Conservation (phyloP, 2,329 filamentous ascomycete genomes). For the Penicillium sp. region DNA sequence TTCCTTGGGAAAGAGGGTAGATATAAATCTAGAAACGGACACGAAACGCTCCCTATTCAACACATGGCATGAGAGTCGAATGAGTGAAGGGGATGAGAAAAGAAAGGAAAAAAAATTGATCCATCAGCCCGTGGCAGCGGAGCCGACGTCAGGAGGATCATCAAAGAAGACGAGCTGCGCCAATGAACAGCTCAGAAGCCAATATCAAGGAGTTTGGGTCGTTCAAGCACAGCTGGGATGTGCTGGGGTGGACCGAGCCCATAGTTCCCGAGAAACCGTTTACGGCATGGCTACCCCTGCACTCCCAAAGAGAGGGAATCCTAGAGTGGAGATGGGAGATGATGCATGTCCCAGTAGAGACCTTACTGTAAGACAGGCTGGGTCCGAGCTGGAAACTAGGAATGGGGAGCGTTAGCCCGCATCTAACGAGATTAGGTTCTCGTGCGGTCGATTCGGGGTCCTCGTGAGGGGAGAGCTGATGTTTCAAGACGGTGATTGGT, state of each 20-base stretch:
- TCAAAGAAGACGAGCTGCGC: constrained; percentile 30
- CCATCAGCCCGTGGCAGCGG: constrained; percentile 21
- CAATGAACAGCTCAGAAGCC: constrained; percentile 28
- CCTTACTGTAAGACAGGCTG: not conserved
- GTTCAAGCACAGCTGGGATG: constrained; percentile 29
- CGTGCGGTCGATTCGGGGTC: constrained; percentile 16
- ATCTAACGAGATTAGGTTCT: constrained; percentile 22
- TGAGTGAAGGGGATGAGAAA: not conserved
- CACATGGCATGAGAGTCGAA: constrained; percentile 14
- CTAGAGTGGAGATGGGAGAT: not conserved
- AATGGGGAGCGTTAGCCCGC: constrained; percentile 8
- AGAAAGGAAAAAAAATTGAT: constrained; percentile 5
- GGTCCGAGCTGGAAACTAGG: constrained; percentile 2
- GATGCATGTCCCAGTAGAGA: not conserved
- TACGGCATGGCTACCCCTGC: constrained; percentile 14
- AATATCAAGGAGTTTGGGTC: constrained; percentile 21
- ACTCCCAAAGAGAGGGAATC: constrained; percentile 16
- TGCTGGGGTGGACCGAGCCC: constrained; percentile 28
- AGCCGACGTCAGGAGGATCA: constrained; percentile 27
- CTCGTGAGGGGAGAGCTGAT: constrained; percentile 6
- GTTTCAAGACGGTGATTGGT: constrained; percentile 17
- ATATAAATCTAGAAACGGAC: constrained; percentile 3
- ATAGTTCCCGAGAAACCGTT: constrained; percentile 26
- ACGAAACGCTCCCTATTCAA: constrained; percentile 13
- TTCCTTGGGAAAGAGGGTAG: constrained; percentile 3